phyloP scores from a whole-genome alignment of 1,284 basidiomycete genomes.

The Meira miltonrushii region DNA sequence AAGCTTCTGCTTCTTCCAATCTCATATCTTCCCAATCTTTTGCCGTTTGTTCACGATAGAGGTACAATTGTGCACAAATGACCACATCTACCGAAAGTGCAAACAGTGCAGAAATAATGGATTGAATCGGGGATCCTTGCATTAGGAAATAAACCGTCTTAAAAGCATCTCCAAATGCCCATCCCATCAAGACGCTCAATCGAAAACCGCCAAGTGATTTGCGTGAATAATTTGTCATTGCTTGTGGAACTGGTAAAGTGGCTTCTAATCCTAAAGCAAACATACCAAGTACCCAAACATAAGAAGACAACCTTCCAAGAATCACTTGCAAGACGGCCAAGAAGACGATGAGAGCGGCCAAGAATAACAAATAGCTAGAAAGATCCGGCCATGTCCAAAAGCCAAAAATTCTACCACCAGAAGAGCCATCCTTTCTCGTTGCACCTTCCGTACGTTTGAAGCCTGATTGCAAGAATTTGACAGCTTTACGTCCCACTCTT shows the following conservation, averaged over 20 bases:
- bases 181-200: slow-evolving; percentile 64
- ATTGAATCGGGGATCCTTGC: slow-evolving; percentile 26
- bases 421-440: slow-evolving; percentile 12
- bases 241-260: slow-evolving; percentile 33
- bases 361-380: slow-evolving; percentile 69
- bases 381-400: slow-evolving; percentile 76
- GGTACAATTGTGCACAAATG: slow-evolving; percentile 43
- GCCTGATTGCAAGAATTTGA: slow-evolving; percentile 7
- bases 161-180: slow-evolving; percentile 53
- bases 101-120: slow-evolving; percentile 30
- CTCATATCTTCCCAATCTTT: slow-evolving; percentile 26
- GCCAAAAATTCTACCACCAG: slow-evolving; percentile 59
- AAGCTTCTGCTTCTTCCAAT: slow-evolving; percentile 11
- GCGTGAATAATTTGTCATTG: slow-evolving; percentile 61
- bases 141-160: slow-evolving; percentile 46
- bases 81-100: slow-evolving; percentile 51
- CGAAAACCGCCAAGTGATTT: slow-evolving; percentile 77
- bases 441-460: slow-evolving; percentile 1
- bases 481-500: neutral
- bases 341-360: slow-evolving; percentile 63
- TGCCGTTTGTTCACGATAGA: slow-evolving; percentile 46
- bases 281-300: slow-evolving; percentile 68
- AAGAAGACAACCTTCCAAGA: slow-evolving; percentile 64
- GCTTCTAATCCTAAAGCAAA: slow-evolving; percentile 62
- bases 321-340: slow-evolving; percentile 58